Base-by-base conservation (phyloP, 768 basidiomycete genomes). In the Strobilomyces dryophilus region DNA sequence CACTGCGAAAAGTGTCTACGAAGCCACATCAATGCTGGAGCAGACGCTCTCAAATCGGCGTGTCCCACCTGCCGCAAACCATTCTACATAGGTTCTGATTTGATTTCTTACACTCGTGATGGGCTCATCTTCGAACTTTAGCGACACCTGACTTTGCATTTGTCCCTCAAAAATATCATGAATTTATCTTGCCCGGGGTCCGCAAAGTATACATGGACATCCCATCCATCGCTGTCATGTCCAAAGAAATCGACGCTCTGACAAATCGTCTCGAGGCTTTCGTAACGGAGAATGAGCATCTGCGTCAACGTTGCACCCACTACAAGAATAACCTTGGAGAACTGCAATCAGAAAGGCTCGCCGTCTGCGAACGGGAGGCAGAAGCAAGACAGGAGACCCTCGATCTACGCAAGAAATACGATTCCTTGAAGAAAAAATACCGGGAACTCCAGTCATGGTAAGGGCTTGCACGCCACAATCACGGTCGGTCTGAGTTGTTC, bases 1-100 rank as follows among this genome's bases (percentile, higher is more conserved):
- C 85, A 84, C 63, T 87, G 85, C 66, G 73, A 76, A 49, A 73
- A 76, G 42, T 87, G 85, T 57, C 74, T 87, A 34, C 65, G 74
- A n/a, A 72, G 45, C 17, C 57, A 69, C 47, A 62, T 69, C 44
- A 52, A 20, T 45, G 47, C 66, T 45, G 67, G 67, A n/a, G 3
- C 60, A 21, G 65, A 71, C 48, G 69, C 69, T 7, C 58, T 69
- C 51, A 47, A 73, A 70, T 50, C 70, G 74, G 34, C 83, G 79
- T 87, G 85, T 58, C 84, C 83, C 12, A 74, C 76, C 5, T 87
- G 85, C 60, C 76, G 80, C 26, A 66, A 73, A 20, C 62, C 74
- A 35, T 87, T 83, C 59, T 75, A 75, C 53, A 76, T 83, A 58
- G 72, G 85, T 87, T 62, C 66, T 71, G n/a, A 37, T 29, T 9